Percentiles rank a stretch among this genome's conserved stretches.
These are phyloP conservation scores for Cercospora janseana DNA, from an alignment of 2,329 filamentous ascomycete genomes.

Conservation along the genomic window DNA sequence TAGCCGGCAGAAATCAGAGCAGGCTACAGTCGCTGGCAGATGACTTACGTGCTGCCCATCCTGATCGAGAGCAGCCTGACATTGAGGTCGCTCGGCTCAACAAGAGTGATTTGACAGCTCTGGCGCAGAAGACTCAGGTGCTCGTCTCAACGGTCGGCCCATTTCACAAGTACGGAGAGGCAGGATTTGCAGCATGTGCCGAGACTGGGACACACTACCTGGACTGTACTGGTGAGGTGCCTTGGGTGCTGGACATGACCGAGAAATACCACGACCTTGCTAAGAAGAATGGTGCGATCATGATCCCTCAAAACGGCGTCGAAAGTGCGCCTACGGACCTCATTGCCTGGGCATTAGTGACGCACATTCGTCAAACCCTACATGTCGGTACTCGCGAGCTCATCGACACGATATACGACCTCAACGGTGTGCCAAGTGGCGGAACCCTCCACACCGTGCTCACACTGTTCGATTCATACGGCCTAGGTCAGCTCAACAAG, in stretches of 20 bases:
- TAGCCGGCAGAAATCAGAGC: constrained; percentile 74
- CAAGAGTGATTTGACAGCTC: constrained; percentile 49
- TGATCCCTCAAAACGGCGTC: constrained; percentile 60
- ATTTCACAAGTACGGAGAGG: constrained; percentile 63
- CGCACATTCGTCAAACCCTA: constrained; percentile 53
- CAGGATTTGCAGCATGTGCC: constrained; percentile 64
- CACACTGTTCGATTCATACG: constrained; percentile 51
- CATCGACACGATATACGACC: constrained; percentile 53
- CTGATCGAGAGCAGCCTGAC: constrained; percentile 70
- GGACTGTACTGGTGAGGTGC: constrained; percentile 56
- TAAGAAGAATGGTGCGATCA: constrained; percentile 59
- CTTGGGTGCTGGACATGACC: constrained; percentile 62
- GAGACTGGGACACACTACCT: constrained; percentile 65
- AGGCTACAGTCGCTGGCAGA: constrained; percentile 70
- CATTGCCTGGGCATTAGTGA: constrained; percentile 53
- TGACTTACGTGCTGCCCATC: constrained; percentile 64
- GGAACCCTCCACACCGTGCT: constrained; percentile 66
- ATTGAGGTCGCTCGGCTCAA: constrained; percentile 50
- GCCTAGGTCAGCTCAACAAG: constrained; percentile 48
- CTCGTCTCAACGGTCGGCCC: constrained; percentile 63
- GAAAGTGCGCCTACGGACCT: constrained; percentile 62
- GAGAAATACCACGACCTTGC: constrained; percentile 60
- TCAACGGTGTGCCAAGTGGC: constrained; percentile 56
- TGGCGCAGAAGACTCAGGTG: constrained; percentile 57
- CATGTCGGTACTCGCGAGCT: constrained; percentile 53